Conservation (phyloP, 2,329 filamentous ascomycete species). For the Lachnellula arida region DNA sequence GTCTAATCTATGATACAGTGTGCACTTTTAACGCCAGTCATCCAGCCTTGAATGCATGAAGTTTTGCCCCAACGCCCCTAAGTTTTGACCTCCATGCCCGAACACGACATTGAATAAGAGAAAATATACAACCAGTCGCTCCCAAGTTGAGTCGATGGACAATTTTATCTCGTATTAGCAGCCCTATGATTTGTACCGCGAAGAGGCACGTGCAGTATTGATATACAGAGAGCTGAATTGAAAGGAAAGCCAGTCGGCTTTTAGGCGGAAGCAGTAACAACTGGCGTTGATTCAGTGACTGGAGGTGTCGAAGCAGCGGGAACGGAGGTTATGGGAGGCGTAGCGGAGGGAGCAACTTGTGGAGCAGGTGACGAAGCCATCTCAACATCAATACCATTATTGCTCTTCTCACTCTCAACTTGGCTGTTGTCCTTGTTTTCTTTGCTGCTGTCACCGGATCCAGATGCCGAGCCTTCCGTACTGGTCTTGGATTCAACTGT, state of each 20-base stretch:
- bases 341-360: conserved; percentile 3
- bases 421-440: conserved; percentile 58
- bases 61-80: too few species aligned
- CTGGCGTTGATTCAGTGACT: conserved; percentile 9
- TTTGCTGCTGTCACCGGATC: conserved; percentile 50
- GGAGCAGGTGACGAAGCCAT: conserved; percentile 50
- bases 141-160: too few species aligned
- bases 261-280: conserved; percentile 13
- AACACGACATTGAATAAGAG: too few species aligned
- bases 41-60: too few species aligned
- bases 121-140: too few species aligned
- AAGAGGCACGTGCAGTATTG: background rate
- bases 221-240: background rate
- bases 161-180: too few species aligned
- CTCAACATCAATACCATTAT: conserved; percentile 55
- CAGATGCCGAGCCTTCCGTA: conserved; percentile 41
- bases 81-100: too few species aligned
- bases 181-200: background rate
- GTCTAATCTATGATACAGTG: too few species aligned
- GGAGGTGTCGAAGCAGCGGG: conserved; percentile 33
- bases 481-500: conserved; percentile 41
- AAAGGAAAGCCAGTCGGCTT: background rate
- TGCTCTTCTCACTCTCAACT: conserved; percentile 53
- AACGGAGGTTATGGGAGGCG: conserved; percentile 10
- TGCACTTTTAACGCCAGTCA: too few species aligned